A percentile compares a stretch with the other conserved stretches of the same genome.
Conservation (phyloP, 306 rosid species). For the Bauhinia variegata region DNA sequence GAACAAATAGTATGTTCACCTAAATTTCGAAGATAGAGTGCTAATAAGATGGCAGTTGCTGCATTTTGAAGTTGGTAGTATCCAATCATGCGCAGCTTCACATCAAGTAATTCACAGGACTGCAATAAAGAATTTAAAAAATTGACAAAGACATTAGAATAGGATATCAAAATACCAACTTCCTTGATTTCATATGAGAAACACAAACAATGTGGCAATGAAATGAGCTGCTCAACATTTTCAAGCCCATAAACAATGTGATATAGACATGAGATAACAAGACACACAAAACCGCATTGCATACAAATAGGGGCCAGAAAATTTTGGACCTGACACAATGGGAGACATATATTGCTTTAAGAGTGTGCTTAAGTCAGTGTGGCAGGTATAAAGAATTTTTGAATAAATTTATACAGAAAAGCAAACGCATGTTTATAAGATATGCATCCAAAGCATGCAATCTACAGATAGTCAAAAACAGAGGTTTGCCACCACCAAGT, state of each 20-base stretch:
- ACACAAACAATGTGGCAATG: background rate
- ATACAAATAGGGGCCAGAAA: too few relatives aligned
- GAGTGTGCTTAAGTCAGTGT: too few relatives aligned
- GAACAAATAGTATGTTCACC: slow-evolving; percentile 31
- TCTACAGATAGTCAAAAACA: too few relatives aligned
- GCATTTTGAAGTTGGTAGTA: slow-evolving; percentile 64
- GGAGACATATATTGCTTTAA: too few relatives aligned
- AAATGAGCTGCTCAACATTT: slow-evolving; percentile 26
- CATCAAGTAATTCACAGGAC: slow-evolving; percentile 49
- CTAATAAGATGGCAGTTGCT: slow-evolving; percentile 54
- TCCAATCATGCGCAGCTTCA: slow-evolving; percentile 61
- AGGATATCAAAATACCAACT: background rate
- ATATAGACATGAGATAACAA: too few relatives aligned
- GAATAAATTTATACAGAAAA: too few relatives aligned
- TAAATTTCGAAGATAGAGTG: slow-evolving; percentile 47
- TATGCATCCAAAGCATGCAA: too few relatives aligned
- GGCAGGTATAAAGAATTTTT: too few relatives aligned
- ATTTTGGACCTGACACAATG: too few relatives aligned
- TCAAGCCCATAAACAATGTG: slow-evolving; percentile 25
- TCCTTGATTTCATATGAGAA: background rate
- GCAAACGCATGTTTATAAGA: too few relatives aligned
- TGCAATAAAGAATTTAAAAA: slow-evolving; percentile 32
- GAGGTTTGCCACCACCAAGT: too few relatives aligned
- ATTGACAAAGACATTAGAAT: slow-evolving; percentile 1
- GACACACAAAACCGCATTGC: too few relatives aligned